Evolutionary conservation across 2,329 filamentous ascomycete genomes (phyloP).

Genomic region (Colletotrichum lini): DNA sequence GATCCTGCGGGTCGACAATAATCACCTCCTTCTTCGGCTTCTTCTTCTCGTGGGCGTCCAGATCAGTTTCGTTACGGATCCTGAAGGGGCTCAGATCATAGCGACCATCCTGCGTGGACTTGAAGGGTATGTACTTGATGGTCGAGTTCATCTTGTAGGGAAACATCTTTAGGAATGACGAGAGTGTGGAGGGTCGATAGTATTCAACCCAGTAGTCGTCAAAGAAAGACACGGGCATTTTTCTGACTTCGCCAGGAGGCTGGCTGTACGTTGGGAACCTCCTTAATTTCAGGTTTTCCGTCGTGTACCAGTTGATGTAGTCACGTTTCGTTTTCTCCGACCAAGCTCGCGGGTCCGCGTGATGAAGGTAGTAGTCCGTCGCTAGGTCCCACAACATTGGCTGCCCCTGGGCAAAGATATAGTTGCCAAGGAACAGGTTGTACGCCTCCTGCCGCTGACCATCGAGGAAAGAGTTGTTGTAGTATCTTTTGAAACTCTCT

Average conservation of each 20-base stretch:
- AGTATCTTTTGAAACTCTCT: conserved; percentile 98
- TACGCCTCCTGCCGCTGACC: conserved; percentile 98
- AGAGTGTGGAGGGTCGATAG: conserved; percentile 89
- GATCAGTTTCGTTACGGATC: conserved; percentile 76
- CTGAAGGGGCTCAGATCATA: conserved; percentile 93
- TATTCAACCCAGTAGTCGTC: conserved; percentile 99
- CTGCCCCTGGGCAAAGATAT: conserved; percentile 87
- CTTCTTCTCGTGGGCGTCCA: conserved; percentile 73
- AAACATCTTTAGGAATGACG: conserved; percentile 93
- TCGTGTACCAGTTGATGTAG: conserved; percentile 93
- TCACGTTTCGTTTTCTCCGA: conserved; percentile 72
- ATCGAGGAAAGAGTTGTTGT: conserved; percentile 98
- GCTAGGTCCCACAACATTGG: conserved; percentile 97
- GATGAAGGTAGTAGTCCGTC: conserved; percentile 97
- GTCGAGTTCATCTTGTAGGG: conserved; percentile 93
- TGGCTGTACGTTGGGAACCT: conserved; percentile 69
- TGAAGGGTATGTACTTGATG: conserved; percentile 84
- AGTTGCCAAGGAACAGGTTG: conserved; percentile 97
- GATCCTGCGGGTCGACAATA: conserved; percentile 73
- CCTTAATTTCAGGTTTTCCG: conserved; percentile 76
- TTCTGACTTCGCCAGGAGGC: conserved; percentile 56
- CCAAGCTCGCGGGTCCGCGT: conserved; percentile 84
- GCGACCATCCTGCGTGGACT: conserved; percentile 78
- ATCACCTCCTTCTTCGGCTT: conserved; percentile 77
- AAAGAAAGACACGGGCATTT: conserved; percentile 71